phyloP scores from a whole-genome alignment of 148 eudicot species.

The Silene uniflora region DNA sequence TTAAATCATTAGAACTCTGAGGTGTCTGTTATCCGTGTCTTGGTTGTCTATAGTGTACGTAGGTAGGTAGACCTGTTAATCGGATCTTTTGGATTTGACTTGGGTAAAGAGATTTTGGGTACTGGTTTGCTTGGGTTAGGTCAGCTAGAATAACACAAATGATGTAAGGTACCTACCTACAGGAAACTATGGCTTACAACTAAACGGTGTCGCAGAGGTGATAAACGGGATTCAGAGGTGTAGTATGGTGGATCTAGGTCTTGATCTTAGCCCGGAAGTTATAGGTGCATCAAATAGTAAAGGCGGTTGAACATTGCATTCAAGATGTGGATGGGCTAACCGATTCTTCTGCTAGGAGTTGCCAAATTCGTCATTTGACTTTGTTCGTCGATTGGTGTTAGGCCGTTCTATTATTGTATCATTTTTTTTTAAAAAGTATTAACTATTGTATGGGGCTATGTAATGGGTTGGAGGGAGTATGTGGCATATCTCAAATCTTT shows the following conservation, averaged over 20 bases:
- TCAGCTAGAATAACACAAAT: too few relatives aligned
- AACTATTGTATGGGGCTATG: too few relatives aligned
- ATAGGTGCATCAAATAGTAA: constrained; percentile 26
- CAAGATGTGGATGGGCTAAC: constrained; percentile 26
- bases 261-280: constrained; percentile 32
- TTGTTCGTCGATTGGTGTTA: too few relatives aligned
- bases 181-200: constrained; percentile 25
- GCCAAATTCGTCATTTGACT: too few relatives aligned
- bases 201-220: constrained; percentile 25
- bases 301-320: constrained; percentile 11
- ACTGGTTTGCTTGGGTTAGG: too few relatives aligned
- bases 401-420: too few relatives aligned
- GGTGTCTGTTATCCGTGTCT: background rate
- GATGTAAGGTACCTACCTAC: too few relatives aligned
- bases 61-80: background rate
- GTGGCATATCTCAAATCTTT: constrained; percentile 7
- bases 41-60: background rate
- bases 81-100: background rate
- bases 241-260: constrained; percentile 25
- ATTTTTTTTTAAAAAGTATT: too few relatives aligned
- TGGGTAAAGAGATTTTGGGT: background rate
- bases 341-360: constrained; percentile 2
- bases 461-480: too few relatives aligned
- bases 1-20: background rate
- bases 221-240: constrained; percentile 34